Base-by-base conservation (phyloP, 176 grass and related monocot genomes). In the Hsuehochloa calcarea region DNA sequence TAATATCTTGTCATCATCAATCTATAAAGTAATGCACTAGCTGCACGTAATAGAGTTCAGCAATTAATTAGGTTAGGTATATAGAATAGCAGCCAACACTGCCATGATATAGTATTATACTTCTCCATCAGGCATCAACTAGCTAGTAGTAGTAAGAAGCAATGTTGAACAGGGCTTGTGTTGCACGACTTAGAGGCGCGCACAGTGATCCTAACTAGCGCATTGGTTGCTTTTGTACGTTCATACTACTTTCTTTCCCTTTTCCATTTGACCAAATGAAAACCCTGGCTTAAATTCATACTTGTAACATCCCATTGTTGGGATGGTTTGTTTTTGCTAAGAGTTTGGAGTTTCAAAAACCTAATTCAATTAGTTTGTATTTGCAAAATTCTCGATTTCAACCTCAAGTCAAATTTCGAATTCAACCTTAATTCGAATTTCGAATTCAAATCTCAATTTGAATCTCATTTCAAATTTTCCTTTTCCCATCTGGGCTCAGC, bases 171-270 rank as follows among this genome's bases (percentile, higher is more conserved):
- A 49, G 6, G 39, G 68, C 14, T 13, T 23, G 0, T 8, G n/a
- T 40, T 7, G 10, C 70, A 52, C 5, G 20, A 63, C 5, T 80
- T 56, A n/a, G 58, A 35, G n/a, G 23, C 76, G 22, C 43, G 3
- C 66, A 50, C 55, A 51, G n/a, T 55, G 69, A 75, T 55, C 17
- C 12, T 43, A 71, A 14, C 17, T 23, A 52, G 34, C 31, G 13
- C 49, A 81, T 68, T 11, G 56, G 2, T 10, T n/a, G 44, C 44
- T 22, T 67, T 14, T 55, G 47, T 4, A 39, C 27, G 50, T 83
- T 34, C 64, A 71, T 7, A 84, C 66, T 55, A 17, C 80, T 88
- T 74, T 80, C 16, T 25, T 20, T 4, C 60, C 8, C 25, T 59
- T 68, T 58, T 54, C 37, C 20, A 3, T 68, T 69, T 75, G 70